Evolutionary conservation across 495 filamentous ascomycete species (phyloP).

Genomic region (Jackrogersella minutella): DNA sequence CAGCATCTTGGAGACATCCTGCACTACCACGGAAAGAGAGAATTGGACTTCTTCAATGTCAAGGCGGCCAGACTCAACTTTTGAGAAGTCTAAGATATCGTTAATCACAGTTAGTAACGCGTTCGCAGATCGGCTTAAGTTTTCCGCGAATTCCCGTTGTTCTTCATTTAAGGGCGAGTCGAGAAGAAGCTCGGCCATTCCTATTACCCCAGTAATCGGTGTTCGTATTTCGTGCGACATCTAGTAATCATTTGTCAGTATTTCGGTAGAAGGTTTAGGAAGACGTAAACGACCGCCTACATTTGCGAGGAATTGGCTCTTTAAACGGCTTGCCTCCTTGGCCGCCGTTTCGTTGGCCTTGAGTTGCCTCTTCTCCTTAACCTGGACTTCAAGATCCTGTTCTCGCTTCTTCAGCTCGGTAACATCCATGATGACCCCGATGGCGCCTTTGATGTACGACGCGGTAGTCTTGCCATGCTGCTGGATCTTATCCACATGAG

Average conservation of each 20-base stretch:
- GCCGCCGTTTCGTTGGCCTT: constrained; percentile 71
- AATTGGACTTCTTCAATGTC: constrained; percentile 84
- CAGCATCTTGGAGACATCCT: constrained; percentile 73
- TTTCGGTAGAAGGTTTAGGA: not conserved
- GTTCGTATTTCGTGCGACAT: constrained; percentile 94
- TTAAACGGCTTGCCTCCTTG: constrained; percentile 73
- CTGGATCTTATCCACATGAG: constrained; percentile 60
- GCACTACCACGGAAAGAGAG: constrained; percentile 73
- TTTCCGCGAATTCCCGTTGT: constrained; percentile 77
- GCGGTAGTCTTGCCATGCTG: constrained; percentile 55
- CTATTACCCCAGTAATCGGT: constrained; percentile 70
- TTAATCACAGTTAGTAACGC: constrained; percentile 88
- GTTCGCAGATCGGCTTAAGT: constrained; percentile 82
- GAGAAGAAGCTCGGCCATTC: constrained; percentile 74
- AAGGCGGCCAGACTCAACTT: constrained; percentile 78
- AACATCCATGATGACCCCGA: constrained; percentile 73
- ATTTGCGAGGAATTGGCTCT: constrained; percentile 73
- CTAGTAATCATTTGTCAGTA: constrained; percentile 41
- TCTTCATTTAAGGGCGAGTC: constrained; percentile 72
- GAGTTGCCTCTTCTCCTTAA: constrained; percentile 67
- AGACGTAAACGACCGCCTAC: constrained; percentile 34
- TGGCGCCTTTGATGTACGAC: constrained; percentile 66
- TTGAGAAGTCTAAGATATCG: constrained; percentile 88
- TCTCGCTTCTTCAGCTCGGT: constrained; percentile 69
- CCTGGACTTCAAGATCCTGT: constrained; percentile 62